Evolutionary conservation across 345 rosid genomes (phyloP), one percentile per base, ranked within the genome.

Genomic region (Tarenaya hassleriana): DNA sequence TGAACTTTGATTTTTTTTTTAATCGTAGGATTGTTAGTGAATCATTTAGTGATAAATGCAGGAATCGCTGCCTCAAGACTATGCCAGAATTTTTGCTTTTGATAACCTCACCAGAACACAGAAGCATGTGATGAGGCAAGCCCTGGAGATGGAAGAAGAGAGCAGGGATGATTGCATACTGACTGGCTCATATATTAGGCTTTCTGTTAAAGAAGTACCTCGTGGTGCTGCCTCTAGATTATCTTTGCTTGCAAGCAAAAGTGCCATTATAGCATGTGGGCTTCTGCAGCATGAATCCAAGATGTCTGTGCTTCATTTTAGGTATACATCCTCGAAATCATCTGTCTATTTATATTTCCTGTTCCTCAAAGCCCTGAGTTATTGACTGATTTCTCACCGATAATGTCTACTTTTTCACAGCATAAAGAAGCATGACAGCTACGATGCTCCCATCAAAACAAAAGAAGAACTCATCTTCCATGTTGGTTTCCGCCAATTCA

Each of bases 301-400:
- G 79, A 87, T 92, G 82, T 84, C 96, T n/a, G 94, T 88, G 60
- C 84, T 88, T 52, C 88, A 92, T 77, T 92, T 88, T 69, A 88
- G 96, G 98, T 88, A 70, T 67, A 50, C 48, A 20, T 56, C 34
- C 7, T 16, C 7, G 9, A 4, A 10, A 31, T 8, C 20, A 5
- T 18, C 47, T 42, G 41, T 13, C 37, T 8, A 11, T 46, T 55
- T 38, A 14, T 20, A 31, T 16, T 47, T 62, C 41, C 41, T 51
- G 42, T 50, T 61, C 38, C 15, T 56, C 33, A 27, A 56, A 48
- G 16, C 35, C 38, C 42, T 16, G 10, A 54, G 41, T 16, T 7
- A 50, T 31, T 58, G 21, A 8, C 47, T 50, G 33, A 61, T 33
- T 60, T 62, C 33, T 44, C 43, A 38, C 31, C 20, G 20, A 43